Evolutionary conservation across 2,329 filamentous ascomycete species (phyloP), one percentile per base, ranked within the genome.

Genomic region (Aspergillus fumigatiaffinis): DNA sequence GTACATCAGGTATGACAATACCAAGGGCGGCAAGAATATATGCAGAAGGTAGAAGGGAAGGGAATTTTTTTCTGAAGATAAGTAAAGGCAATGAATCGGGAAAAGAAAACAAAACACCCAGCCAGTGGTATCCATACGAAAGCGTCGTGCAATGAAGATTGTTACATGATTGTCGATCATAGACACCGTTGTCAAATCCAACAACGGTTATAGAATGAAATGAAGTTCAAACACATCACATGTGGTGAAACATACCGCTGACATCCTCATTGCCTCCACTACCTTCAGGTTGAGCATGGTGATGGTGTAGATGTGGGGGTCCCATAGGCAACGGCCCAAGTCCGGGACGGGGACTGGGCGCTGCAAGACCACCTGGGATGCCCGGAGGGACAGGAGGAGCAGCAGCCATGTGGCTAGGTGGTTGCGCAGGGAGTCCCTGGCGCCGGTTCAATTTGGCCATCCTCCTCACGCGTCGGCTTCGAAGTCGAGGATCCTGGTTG

Each of bases 191-290:
- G 44, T 47, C 52, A 23, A 51, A 14, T 52, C 42, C 21, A 26
- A 47, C 12, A 25, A 25, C 44, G 17, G 38, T 48, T 51, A 41
- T 17, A 42, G 50, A 55, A 52, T 21, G 38, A 59, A 54, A 55
- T 55, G 23, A 61, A 35, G 54, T 59, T 56, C 50, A 59, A 63
- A 61, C 55, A 60, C 58, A 69, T 91, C 86, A 94, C 87, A 94
- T 91, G 82, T 92, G 90, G 84, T 91, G 88, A 83, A 92, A 96
- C 92, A 95, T 96, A 96, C 92, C 92, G 87, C 92, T 92, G 85
- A 94, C 83, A 75, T 87, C 91, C 71, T 92, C 89, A 60, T 73
- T 70, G 54, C 69, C 68, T 56, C 71, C 81, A 72, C 79, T 82
- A 72, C 85, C 87, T 73, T 90, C 88, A 58, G 83, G 81, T 70